Evolutionary conservation across 768 basidiomycete genomes (phyloP), one percentile per base, ranked within the genome.

Genomic region (Calocera viscosa): DNA sequence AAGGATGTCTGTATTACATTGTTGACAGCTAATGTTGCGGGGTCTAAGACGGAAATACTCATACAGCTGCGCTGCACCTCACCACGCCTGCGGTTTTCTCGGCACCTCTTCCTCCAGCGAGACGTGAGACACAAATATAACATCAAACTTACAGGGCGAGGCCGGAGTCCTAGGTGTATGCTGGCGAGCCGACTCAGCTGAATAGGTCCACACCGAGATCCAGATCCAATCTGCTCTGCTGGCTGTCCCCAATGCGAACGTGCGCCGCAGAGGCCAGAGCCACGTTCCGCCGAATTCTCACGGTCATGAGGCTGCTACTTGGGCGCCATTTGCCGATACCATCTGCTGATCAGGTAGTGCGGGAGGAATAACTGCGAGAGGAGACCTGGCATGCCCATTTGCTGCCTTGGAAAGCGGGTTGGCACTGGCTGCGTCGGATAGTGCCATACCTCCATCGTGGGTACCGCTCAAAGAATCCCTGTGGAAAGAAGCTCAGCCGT

Each of bases 1-100:
- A 60, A 47, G 43, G 53, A 32, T 60, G 53, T 60, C 2, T 32
- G 24, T 32, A 60, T 60, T 60, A 60, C 53, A 60, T 60, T 60
- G 53, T 28, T 14, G 30, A 5, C 53, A 19, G 19, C 30, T 60
- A 60, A 30, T 7, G 43, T 19, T 19, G 19, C 5, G 53, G 53
- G 19, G 22, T 60, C 53, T 60, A 60, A 60, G 53, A 26, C 30
- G 26, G 53, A 16, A n/a, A 60, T 60, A 60, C 7, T 60, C 26
- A 60, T 60, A 60, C 53, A 60, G 53, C 53, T 7, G 19, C 24
- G 30, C 53, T 2, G 26, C 24, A 28, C 53, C 53, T 60, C 53
- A 26, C 43, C 53, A 22, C 19, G 43, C 19, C 43, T 47, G 26
- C 53, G 5, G 16, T 10, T 28, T 5, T 32, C 53, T 26, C 22